Conservation (phyloP, 2,329 filamentous ascomycete species). For the Colletotrichum abscissum region DNA sequence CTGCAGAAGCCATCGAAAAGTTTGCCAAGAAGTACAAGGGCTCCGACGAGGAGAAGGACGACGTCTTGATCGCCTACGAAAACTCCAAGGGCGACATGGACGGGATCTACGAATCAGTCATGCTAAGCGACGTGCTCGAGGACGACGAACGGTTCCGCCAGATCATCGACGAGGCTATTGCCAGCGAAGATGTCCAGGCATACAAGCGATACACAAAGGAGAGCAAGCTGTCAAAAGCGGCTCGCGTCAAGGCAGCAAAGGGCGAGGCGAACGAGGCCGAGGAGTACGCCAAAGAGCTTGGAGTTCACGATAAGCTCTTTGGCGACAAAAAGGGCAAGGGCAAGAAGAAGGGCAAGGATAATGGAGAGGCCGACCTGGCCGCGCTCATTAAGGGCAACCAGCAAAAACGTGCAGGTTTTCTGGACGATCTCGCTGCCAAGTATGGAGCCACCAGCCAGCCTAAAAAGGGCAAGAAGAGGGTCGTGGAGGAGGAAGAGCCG, state of each 20-base stretch:
- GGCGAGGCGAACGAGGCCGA: slow-evolving; percentile 79
- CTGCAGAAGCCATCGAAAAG: slow-evolving; percentile 76
- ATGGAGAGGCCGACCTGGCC: slow-evolving; percentile 69
- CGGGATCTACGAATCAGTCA: slow-evolving; percentile 81
- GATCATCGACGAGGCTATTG: slow-evolving; percentile 86
- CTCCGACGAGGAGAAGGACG: slow-evolving; percentile 84
- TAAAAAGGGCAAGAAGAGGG: slow-evolving; percentile 66
- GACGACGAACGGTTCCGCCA: slow-evolving; percentile 87
- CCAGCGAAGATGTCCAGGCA: slow-evolving; percentile 71
- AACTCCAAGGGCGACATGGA: slow-evolving; percentile 80
- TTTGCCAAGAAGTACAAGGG: slow-evolving; percentile 85
- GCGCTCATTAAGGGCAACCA: slow-evolving; percentile 81
- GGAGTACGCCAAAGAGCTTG: slow-evolving; percentile 79
- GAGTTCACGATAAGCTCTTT: slow-evolving; percentile 77
- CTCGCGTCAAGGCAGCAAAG: slow-evolving; percentile 70
- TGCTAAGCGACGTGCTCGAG: slow-evolving; percentile 84
- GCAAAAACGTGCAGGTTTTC: slow-evolving; percentile 71
- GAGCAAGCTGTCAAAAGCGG: slow-evolving; percentile 70
- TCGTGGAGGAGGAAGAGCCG: slow-evolving; percentile 71
- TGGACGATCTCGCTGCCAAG: slow-evolving; percentile 82
- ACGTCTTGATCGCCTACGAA: slow-evolving; percentile 82
- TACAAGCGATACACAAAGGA: slow-evolving; percentile 80
- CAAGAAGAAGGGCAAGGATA: slow-evolving; percentile 51
- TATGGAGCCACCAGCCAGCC: slow-evolving; percentile 65
- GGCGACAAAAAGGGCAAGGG: slow-evolving; percentile 54